Percentiles rank a stretch among this genome's conserved stretches.
Evolutionary conservation across 1,284 basidiomycete genomes (phyloP).

Genomic region (Thecaphora thlaspeos): DNA sequence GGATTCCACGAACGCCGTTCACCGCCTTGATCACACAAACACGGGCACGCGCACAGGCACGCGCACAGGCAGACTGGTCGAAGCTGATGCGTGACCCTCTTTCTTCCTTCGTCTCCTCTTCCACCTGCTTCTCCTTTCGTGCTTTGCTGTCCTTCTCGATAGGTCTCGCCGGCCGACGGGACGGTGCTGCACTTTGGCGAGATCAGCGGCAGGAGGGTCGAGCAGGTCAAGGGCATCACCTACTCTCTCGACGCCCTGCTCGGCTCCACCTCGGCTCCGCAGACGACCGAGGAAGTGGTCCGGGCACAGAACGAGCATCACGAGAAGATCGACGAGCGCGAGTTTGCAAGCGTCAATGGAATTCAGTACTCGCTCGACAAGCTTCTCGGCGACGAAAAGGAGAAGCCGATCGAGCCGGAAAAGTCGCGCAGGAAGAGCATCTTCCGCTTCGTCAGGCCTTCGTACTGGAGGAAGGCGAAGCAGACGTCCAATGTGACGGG

Average conservation of each 20-base stretch:
- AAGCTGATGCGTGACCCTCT: no score
- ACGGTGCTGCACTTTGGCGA: conserved; percentile 87
- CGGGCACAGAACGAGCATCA: conserved; percentile 6
- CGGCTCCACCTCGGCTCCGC: conserved; percentile 32
- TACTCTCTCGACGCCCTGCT: conserved; percentile 92
- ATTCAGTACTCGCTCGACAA: conserved; percentile 90
- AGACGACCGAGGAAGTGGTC: conserved; percentile 32
- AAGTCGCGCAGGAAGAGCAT: conserved; percentile 14
- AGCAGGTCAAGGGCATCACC: conserved; percentile 95
- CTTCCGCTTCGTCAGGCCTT: conserved; percentile 24
- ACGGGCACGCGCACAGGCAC: no score
- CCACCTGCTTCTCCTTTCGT: not conserved
- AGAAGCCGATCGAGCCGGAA: conserved; percentile 13
- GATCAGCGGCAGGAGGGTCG: conserved; percentile 76
- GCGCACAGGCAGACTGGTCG: no score
- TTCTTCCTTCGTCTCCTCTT: not conserved
- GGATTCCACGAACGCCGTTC: no score
- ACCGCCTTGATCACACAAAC: no score
- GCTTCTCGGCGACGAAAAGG: conserved; percentile 60
- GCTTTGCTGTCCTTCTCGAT: not conserved
- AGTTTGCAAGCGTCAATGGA: conserved; percentile 95
- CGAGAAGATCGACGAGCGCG: conserved; percentile 70
- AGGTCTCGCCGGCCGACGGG: conserved; percentile 92
- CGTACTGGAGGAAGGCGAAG: conserved; percentile 15
- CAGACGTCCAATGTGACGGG: conserved; percentile 12